A percentile compares a stretch with the other conserved stretches of the same genome.
phyloP scores from a whole-genome alignment of 2,329 filamentous ascomycete genomes.

The Talaromyces verruculosus region DNA sequence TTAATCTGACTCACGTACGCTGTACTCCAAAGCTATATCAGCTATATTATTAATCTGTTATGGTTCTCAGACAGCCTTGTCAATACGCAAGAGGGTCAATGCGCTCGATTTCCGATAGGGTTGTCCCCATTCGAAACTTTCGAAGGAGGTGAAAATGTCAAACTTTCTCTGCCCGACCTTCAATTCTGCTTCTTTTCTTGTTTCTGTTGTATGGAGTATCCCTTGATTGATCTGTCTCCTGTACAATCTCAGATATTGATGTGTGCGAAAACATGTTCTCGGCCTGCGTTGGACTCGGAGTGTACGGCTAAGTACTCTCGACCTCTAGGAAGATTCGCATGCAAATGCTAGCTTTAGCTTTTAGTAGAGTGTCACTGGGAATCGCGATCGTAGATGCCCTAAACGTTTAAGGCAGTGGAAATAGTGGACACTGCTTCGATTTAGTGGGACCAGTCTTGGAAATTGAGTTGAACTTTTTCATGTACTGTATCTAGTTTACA shows the following conservation, averaged over 20 bases:
- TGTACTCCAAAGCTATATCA: background rate
- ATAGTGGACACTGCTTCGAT: background rate
- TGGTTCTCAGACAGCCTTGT: background rate
- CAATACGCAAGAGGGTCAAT: background rate
- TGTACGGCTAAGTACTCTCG: background rate
- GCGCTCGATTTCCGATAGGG: background rate
- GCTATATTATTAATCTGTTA: background rate
- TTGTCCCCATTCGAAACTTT: background rate
- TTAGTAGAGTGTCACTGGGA: background rate
- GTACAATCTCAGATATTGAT: background rate
- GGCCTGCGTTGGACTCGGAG: background rate
- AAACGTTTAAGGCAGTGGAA: background rate
- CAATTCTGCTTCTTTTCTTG: background rate
- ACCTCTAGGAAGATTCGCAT: background rate
- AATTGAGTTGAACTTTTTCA: background rate
- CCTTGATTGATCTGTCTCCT: conserved; percentile 14
- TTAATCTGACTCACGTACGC: background rate
- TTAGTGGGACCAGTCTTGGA: background rate
- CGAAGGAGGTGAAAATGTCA: background rate
- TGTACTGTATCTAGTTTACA: too few relatives aligned
- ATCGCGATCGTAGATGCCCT: background rate
- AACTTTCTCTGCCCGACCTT: background rate
- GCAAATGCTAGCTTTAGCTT: background rate
- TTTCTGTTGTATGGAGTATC: background rate
- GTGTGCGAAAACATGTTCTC: background rate